Percentiles rank a stretch among this genome's conserved stretches.
These are phyloP conservation scores for Macadamia integrifolia DNA, from an alignment of 164 flowering plant species.

Conservation along the genomic window DNA sequence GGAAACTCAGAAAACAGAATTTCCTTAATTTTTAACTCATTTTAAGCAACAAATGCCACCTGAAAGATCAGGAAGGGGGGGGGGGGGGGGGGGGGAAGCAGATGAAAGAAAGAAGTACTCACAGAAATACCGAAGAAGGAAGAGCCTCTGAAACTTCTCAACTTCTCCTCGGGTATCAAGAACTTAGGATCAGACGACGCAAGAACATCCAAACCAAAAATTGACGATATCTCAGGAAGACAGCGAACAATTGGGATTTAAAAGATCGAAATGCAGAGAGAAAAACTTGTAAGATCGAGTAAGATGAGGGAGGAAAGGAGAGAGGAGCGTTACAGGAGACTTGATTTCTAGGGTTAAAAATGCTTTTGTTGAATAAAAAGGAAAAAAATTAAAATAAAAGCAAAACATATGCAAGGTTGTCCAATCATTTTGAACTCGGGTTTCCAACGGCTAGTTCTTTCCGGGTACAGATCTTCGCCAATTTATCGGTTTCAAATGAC, in stretches of 20 bases:
- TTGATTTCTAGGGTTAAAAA: not conserved
- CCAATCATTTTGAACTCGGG: not conserved
- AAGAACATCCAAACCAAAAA: not conserved
- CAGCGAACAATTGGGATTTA: not conserved
- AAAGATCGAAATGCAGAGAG: not conserved
- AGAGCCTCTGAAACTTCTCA: not conserved
- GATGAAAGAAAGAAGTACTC: not conserved
- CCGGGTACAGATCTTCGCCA: not conserved
- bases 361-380: not conserved
- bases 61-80: conserved; percentile 1
- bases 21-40: not conserved
- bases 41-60: conserved; percentile 7
- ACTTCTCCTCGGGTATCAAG: not conserved
- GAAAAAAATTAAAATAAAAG: not conserved
- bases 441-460: not conserved
- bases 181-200: not conserved
- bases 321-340: not conserved
- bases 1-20: conserved; percentile 1
- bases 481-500: not conserved
- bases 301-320: not conserved
- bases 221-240: not conserved
- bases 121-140: conserved; percentile 1
- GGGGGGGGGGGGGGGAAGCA: too few species aligned
- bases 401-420: not conserved
- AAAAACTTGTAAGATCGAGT: not conserved